These are phyloP conservation scores for Epichloe baconii DNA, from an alignment of 2,329 filamentous ascomycete species.

Conservation along the genomic window DNA sequence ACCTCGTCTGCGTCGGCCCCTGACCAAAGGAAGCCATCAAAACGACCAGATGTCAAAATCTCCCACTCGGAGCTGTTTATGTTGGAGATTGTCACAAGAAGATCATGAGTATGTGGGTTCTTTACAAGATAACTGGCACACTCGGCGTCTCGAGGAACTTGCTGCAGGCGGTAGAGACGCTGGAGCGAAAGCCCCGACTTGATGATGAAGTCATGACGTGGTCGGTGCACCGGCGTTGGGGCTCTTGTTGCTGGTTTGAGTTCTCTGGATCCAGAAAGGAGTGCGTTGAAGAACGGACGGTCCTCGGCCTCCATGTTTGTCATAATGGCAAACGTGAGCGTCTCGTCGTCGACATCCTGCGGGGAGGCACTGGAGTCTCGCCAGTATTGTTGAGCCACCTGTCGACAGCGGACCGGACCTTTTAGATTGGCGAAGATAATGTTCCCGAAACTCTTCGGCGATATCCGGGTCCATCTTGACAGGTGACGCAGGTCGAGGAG, in stretches of 20 bases:
- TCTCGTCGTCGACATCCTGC: constrained; percentile 88
- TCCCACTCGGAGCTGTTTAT: constrained; percentile 95
- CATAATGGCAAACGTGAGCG: constrained; percentile 81
- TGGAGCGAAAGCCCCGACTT: constrained; percentile 70
- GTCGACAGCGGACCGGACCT: constrained; percentile 83
- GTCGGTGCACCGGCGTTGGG: constrained; percentile 54
- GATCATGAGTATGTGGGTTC: constrained; percentile 69
- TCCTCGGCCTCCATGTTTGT: constrained; percentile 70
- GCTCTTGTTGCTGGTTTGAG: constrained; percentile 45
- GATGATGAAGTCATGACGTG: constrained; percentile 59
- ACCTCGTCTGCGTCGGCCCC: constrained; percentile 57
- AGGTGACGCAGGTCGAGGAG: constrained; percentile 44
- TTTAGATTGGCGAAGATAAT: constrained; percentile 88
- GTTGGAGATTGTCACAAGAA: constrained; percentile 74
- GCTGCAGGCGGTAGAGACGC: constrained; percentile 64
- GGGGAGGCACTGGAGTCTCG: constrained; percentile 63
- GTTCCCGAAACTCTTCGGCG: constrained; percentile 81
- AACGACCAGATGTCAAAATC: constrained; percentile 82
- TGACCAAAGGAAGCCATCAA: constrained; percentile 91
- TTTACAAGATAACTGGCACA: constrained; percentile 75
- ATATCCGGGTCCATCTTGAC: constrained; percentile 84
- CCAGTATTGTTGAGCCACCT: constrained; percentile 76
- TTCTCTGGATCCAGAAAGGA: constrained; percentile 51
- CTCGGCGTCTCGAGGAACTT: constrained; percentile 71
- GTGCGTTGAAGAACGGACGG: constrained; percentile 67